Percentiles rank a stretch among this genome's conserved stretches.
Evolutionary conservation across 2,329 filamentous ascomycete species (phyloP).

Genomic region (Sporothrix humicola): DNA sequence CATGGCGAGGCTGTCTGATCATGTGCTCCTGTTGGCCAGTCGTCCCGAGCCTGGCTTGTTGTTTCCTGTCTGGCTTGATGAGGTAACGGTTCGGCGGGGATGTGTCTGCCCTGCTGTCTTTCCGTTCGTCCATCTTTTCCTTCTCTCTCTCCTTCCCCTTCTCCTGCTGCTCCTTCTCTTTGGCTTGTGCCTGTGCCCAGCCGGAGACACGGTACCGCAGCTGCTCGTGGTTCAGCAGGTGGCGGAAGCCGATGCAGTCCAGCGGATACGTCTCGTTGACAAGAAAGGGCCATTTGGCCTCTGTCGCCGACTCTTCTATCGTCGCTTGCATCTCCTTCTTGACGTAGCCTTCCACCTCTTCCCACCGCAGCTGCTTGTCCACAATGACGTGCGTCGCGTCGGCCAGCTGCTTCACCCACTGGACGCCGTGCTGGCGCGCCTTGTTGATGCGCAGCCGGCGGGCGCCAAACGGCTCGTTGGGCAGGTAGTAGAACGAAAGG

Average conservation of each 20-base stretch:
- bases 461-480: conserved; percentile 74
- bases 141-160: background rate
- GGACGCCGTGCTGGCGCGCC: conserved; percentile 75
- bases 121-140: background rate
- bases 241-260: conserved; percentile 67
- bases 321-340: conserved; percentile 42
- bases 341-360: conserved; percentile 59
- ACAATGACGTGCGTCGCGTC: conserved; percentile 79
- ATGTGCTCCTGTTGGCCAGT: conserved; percentile 19
- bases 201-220: conserved; percentile 65
- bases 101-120: background rate
- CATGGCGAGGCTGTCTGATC: conserved; percentile 20
- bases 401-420: conserved; percentile 66
- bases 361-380: conserved; percentile 70
- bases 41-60: background rate
- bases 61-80: conserved; percentile 18
- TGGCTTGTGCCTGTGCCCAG: conserved; percentile 42
- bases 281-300: conserved; percentile 50
- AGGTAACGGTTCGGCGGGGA: background rate
- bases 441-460: conserved; percentile 75
- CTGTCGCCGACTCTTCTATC: too few species aligned
- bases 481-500: conserved; percentile 77
- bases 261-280: conserved; percentile 72
- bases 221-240: conserved; percentile 64
- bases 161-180: background rate